Evolutionary conservation across 2,329 filamentous ascomycete genomes (phyloP), one percentile per base, ranked within the genome.

Genomic region (Apiospora kogelbergensis): DNA sequence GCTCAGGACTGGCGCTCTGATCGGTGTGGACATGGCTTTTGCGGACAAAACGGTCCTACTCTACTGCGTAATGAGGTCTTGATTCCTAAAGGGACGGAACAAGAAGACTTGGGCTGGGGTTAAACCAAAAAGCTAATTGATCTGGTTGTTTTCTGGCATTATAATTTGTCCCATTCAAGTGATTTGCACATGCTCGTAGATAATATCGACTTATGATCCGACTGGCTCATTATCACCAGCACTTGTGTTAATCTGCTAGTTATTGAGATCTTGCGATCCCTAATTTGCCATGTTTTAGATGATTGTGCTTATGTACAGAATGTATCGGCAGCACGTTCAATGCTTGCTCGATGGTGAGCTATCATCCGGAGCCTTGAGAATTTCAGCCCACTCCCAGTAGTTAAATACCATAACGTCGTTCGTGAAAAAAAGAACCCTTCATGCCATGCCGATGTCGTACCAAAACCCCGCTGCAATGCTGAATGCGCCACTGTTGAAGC

Each of bases 401-500:
- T 60, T 60, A 60, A 60, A 60, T 60, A 60, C 53, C 53, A 60
- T 60, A 53, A 33, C 30, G 26, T 57, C n/a, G 30, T 60, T 60
- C 30, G 30, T 60, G 30, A 60, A 60, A 60, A 44, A 20, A 44
- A 42, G n/a, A 33, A 10, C 30, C 53, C 30, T 22, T 22, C 53
- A 37, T 60, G 53, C 53, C 53, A 20, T 60, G 53, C 26, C 30
- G 17, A 60, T 60, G 53, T 30, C 53, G n/a, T 60, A 60, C 3
- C 37, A 44, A 65, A 65, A 33, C 65, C 65, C 33, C 65, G 65
- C 65, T 33, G 37, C 48, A 60, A 67, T 67, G 66, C 66, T 64
- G 26, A 26, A 41, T 60, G 45, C 26, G 66, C 66, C 48, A 67
- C 66, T 67, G 66, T 67, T 67, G 66, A 67, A 67, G 66, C 66